Conservation (phyloP, 2,329 filamentous ascomycete genomes). For the Xylariaceae sp. region DNA sequence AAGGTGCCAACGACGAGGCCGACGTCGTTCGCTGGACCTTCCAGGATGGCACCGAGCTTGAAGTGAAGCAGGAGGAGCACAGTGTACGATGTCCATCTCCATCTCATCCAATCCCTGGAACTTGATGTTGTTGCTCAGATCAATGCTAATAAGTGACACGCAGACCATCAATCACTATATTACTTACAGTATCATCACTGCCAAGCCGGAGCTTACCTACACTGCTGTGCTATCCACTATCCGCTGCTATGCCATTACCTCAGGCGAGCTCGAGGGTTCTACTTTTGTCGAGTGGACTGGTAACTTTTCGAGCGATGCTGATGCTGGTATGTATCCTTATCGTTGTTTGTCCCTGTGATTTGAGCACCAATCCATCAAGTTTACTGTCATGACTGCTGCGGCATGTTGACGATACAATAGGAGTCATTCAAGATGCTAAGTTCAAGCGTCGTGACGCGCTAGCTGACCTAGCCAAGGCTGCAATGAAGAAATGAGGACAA, state of each 20-base stretch:
- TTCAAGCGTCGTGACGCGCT: conserved; percentile 78
- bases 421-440: conserved; percentile 75
- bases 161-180: conserved; percentile 76
- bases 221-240: conserved; percentile 71
- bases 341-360: not conserved
- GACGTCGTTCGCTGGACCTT: conserved; percentile 74
- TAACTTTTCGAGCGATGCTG: conserved; percentile 73
- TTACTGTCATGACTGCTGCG: not conserved
- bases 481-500: conserved; percentile 43
- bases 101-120: not conserved
- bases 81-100: conserved; percentile 54
- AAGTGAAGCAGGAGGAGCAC: conserved; percentile 80
- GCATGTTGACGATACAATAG: conserved; percentile 45
- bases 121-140: not conserved
- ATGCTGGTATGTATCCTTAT: conserved; percentile 60
- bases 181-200: conserved; percentile 74
- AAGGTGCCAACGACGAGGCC: conserved; percentile 67
- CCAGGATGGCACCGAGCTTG: conserved; percentile 70
- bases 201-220: conserved; percentile 69
- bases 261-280: conserved; percentile 65
- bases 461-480: conserved; percentile 65
- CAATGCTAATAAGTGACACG: conserved; percentile 6
- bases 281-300: conserved; percentile 74
- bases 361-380: not conserved
- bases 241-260: conserved; percentile 69